phyloP scores from a whole-genome alignment of 2,329 filamentous ascomycete genomes.

The Curvularia verruculosa region DNA sequence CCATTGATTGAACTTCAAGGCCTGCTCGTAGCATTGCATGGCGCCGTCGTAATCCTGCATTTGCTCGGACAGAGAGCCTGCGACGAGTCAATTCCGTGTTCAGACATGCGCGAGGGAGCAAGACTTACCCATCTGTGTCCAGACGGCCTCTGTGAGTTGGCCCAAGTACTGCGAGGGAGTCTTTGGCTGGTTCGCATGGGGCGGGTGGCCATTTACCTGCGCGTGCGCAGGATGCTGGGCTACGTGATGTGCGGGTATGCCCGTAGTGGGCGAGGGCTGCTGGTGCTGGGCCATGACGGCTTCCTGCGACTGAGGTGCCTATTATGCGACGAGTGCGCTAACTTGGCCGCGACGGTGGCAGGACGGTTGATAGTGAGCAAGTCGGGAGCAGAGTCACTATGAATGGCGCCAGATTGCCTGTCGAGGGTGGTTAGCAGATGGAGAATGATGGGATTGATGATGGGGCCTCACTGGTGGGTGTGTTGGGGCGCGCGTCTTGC shows the following conservation, averaged over 20 bases:
- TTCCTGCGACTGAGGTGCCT: slow-evolving; percentile 14
- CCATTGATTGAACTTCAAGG: slow-evolving; percentile 83
- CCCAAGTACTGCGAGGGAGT: slow-evolving; percentile 76
- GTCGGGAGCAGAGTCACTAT: slow-evolving; percentile 5
- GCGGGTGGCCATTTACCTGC: slow-evolving; percentile 61
- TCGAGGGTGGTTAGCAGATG: slow-evolving; percentile 4
- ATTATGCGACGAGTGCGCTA: slow-evolving; percentile 21
- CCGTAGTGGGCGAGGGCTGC: slow-evolving; percentile 79
- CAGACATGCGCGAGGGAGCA: slow-evolving; percentile 16
- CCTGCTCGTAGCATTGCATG: slow-evolving; percentile 87
- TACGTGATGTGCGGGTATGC: slow-evolving; percentile 70
- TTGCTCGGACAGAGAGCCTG: slow-evolving; percentile 84
- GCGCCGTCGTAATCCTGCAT: slow-evolving; percentile 89
- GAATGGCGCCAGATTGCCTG: slow-evolving; percentile 4
- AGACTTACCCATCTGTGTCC: slow-evolving; percentile 85
- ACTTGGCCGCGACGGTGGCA: slow-evolving; percentile 18
- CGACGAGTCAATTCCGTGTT: slow-evolving; percentile 13
- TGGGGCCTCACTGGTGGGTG: slow-evolving; percentile 11
- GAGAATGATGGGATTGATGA: slow-evolving; percentile 5
- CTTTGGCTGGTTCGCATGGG: slow-evolving; percentile 64
- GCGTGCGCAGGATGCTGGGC: slow-evolving; percentile 69
- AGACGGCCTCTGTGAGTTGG: slow-evolving; percentile 82
- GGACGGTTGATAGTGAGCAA: slow-evolving; percentile 11
- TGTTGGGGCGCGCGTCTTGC: slow-evolving; percentile 24
- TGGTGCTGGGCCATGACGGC: slow-evolving; percentile 70